Percentiles rank a stretch among this genome's conserved stretches.
Conservation (phyloP, 495 filamentous ascomycete genomes). For the Aspergillus baeticus region DNA sequence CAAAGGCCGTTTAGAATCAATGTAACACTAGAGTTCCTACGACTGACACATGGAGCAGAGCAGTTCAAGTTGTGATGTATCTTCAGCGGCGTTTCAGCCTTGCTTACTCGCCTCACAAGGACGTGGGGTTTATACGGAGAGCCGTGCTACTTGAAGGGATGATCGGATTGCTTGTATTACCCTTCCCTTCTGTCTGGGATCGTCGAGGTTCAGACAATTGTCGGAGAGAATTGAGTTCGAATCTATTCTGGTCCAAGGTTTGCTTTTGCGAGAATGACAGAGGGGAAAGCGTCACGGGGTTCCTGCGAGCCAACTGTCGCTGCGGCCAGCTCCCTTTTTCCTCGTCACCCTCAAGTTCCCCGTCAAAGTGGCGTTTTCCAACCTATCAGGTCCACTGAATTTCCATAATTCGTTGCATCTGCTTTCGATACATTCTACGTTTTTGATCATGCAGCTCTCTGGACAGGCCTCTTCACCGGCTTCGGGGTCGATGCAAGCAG, state of each 20-base stretch:
- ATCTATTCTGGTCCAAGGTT: background rate
- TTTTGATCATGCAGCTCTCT: background rate
- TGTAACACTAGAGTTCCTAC: background rate
- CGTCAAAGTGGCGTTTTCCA: slow-evolving; percentile 11
- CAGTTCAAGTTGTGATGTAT: too few relatives aligned
- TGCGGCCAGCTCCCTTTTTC: background rate
- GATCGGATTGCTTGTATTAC: too few relatives aligned
- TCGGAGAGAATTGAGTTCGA: background rate
- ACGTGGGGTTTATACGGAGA: too few relatives aligned
- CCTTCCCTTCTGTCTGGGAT: background rate
- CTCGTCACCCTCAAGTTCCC: slow-evolving; percentile 12
- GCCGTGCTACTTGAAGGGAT: background rate
- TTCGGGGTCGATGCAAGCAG: background rate
- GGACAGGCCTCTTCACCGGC: background rate
- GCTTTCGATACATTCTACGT: background rate
- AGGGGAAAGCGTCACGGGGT: slow-evolving; percentile 13
- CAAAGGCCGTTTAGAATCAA: background rate
- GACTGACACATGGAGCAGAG: background rate
- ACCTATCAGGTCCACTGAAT: slow-evolving; percentile 5
- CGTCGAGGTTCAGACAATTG: background rate
- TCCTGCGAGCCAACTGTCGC: slow-evolving; percentile 5
- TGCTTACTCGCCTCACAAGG: too few relatives aligned
- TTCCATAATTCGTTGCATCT: background rate
- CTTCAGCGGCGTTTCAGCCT: too few relatives aligned
- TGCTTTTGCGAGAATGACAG: background rate